phyloP scores from a whole-genome alignment of 75 land plant genomes.

The Picea glauca region DNA sequence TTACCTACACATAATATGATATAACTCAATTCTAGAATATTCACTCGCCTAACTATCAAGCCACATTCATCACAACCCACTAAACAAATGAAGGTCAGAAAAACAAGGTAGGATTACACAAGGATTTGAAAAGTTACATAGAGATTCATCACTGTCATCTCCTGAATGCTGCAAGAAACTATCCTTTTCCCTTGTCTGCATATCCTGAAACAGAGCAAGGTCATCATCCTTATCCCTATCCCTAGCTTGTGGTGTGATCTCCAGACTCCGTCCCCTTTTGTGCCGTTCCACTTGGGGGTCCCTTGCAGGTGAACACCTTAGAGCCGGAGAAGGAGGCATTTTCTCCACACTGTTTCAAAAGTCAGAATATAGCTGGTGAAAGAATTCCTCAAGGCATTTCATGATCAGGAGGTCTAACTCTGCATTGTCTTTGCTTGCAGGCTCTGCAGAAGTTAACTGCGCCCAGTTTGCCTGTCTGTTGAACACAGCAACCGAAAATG shows the following conservation, averaged over 20 bases:
- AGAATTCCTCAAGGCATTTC: not conserved
- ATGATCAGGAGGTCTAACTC: not conserved
- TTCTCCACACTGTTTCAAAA: not conserved
- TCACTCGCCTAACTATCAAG: not conserved
- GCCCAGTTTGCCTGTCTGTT: not conserved
- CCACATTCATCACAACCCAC: not conserved
- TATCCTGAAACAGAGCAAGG: slow-evolving; percentile 70
- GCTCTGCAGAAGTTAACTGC: not conserved
- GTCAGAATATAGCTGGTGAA: not conserved
- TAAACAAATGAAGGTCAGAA: not conserved
- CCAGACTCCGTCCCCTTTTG: slow-evolving; percentile 67
- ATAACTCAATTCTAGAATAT: not conserved
- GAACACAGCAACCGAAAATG: not conserved
- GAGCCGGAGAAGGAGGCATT: slow-evolving; percentile 53
- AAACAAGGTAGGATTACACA: not conserved
- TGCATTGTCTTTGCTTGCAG: not conserved
- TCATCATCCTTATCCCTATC: slow-evolving; percentile 62
- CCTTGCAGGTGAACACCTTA: slow-evolving; percentile 42
- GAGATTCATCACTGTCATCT: slow-evolving; percentile 53
- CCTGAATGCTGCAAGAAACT: slow-evolving; percentile 21
- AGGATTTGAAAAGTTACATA: slow-evolving; percentile 36
- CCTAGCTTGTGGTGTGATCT: slow-evolving; percentile 19
- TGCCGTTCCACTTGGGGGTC: slow-evolving; percentile 31
- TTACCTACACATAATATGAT: not conserved
- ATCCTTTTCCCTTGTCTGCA: slow-evolving; percentile 54